phyloP scores from a whole-genome alignment of 306 rosid species.

The Nissolia schottii region DNA sequence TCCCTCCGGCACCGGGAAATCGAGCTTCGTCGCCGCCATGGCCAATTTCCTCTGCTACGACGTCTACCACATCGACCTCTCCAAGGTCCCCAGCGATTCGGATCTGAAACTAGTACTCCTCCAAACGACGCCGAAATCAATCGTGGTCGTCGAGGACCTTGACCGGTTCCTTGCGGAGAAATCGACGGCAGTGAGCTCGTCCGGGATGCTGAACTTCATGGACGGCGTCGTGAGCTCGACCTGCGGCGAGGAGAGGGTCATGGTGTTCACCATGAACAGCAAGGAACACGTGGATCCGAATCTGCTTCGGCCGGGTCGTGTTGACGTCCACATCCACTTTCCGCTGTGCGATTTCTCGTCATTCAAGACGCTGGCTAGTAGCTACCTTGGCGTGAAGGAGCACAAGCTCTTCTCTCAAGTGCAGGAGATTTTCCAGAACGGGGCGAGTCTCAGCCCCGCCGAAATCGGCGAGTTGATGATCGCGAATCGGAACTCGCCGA shows the following conservation, averaged over 20 bases:
- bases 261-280: constrained; percentile 75
- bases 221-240: constrained; percentile 68
- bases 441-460: constrained; percentile 74
- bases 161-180: constrained; percentile 58
- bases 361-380: constrained; percentile 51
- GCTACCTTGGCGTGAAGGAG: constrained; percentile 59
- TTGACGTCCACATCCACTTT: constrained; percentile 72
- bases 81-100: constrained; percentile 41
- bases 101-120: constrained; percentile 54
- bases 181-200: constrained; percentile 38
- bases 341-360: constrained; percentile 58
- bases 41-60: constrained; percentile 74
- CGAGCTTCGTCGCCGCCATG: constrained; percentile 91
- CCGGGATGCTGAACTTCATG: constrained; percentile 71
- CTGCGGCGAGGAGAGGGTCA: constrained; percentile 60
- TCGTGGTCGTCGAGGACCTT: constrained; percentile 65
- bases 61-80: constrained; percentile 64
- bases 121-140: constrained; percentile 59
- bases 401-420: constrained; percentile 82
- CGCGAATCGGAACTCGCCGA: constrained; percentile 74
- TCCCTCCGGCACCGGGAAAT: constrained; percentile 86
- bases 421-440: constrained; percentile 60
- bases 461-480: constrained; percentile 85
- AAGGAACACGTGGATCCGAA: constrained; percentile 60
- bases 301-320: constrained; percentile 73